Percentiles rank a stretch among this genome's conserved stretches.
Evolutionary conservation across 2,329 filamentous ascomycete species (phyloP).

Genomic region (Penicillium occitanis): DNA sequence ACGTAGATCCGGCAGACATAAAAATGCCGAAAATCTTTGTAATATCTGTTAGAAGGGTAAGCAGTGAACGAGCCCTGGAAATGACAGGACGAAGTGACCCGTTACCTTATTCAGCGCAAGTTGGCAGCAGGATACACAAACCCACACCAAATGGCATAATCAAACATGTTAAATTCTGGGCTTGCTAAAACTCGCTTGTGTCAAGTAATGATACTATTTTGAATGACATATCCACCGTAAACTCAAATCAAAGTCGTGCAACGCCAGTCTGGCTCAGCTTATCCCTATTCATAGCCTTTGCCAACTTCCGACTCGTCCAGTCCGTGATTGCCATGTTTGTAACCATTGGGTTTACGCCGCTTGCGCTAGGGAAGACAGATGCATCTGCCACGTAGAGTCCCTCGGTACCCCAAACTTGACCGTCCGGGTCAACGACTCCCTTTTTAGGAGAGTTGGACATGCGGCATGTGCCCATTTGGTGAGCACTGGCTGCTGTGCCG

Average conservation of each 20-base stretch:
- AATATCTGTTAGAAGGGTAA: no score
- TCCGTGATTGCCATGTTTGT: constrained; percentile 54
- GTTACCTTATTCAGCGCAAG: no score
- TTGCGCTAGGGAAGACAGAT: constrained; percentile 53
- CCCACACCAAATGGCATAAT: background rate
- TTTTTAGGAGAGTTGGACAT: constrained; percentile 45
- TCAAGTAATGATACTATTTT: background rate
- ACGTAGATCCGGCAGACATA: no score
- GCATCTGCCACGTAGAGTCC: constrained; percentile 52
- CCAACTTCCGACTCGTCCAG: constrained; percentile 45
- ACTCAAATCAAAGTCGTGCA: constrained; percentile 8
- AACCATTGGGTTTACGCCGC: constrained; percentile 54
- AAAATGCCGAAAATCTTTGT: no score
- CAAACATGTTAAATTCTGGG: background rate
- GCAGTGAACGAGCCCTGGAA: no score
- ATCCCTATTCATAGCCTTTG: constrained; percentile 30
- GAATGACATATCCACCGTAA: background rate
- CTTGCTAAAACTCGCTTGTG: background rate
- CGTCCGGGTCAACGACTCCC: constrained; percentile 47
- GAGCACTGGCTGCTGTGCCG: constrained; percentile 46
- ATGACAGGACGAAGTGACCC: no score
- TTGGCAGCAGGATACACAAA: background rate
- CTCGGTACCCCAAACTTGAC: constrained; percentile 49
- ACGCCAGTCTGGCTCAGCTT: constrained; percentile 16
- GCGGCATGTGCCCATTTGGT: constrained; percentile 54